These are phyloP conservation scores for Toxoplasma gondii DNA, from an alignment of 169 alveolate species.

Conservation along the genomic window DNA sequence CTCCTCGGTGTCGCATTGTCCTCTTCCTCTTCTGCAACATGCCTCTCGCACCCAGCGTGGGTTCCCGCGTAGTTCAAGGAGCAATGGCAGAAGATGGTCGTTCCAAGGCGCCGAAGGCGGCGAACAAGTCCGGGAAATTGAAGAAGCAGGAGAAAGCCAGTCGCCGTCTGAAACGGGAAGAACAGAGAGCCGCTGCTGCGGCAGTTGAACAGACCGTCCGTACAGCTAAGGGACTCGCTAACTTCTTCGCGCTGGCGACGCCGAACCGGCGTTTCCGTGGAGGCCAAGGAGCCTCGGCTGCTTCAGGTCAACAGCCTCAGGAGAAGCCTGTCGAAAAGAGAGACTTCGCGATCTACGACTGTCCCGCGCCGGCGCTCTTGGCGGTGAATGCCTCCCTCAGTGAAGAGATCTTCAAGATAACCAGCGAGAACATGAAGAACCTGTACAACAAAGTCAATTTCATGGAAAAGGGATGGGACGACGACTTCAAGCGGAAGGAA, in stretches of 20 bases:
- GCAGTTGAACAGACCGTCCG: constrained; percentile 14
- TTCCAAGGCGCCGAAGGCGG: background rate
- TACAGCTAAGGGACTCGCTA: background rate
- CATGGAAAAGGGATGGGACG: constrained; percentile 36
- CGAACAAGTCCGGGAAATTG: background rate
- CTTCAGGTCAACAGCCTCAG: background rate
- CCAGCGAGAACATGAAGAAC: constrained; percentile 42
- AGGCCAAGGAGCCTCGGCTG: background rate
- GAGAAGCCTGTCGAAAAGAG: background rate
- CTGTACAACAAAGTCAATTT: constrained; percentile 41
- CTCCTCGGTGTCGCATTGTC: too few relatives aligned
- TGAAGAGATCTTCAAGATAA: background rate
- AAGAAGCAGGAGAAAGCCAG: background rate
- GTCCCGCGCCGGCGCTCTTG: background rate
- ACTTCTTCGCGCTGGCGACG: background rate
- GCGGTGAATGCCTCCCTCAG: background rate
- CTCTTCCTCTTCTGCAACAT: background rate
- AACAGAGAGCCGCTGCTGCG: constrained; percentile 4
- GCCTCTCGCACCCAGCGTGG: background rate
- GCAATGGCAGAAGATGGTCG: background rate
- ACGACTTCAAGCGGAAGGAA: constrained; percentile 31
- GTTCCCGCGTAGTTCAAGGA: background rate
- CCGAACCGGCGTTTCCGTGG: background rate
- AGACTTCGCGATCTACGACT: background rate
- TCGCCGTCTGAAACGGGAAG: background rate